Conservation (phyloP, 2,329 filamentous ascomycete species). For the Kalaharituber pfeilii region DNA sequence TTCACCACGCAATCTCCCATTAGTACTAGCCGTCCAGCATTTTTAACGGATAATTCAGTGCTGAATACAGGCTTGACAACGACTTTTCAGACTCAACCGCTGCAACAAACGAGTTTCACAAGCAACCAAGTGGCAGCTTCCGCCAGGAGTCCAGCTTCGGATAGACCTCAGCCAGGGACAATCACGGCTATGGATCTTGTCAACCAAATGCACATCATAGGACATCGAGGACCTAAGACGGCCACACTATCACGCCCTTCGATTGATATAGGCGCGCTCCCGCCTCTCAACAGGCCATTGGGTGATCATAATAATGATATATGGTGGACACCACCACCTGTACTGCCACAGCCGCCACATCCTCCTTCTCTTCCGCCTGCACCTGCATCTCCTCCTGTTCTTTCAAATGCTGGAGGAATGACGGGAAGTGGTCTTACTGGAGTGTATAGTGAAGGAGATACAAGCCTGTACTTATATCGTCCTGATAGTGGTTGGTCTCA, state of each 20-base stretch:
- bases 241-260: background rate
- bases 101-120: no score
- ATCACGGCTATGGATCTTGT: background rate
- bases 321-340: background rate
- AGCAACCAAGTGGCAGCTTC: no score
- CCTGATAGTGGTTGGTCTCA: constrained; percentile 1
- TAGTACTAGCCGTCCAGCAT: no score
- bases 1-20: no score
- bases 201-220: background rate
- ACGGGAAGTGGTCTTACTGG: background rate
- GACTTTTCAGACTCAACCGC: no score
- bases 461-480: background rate
- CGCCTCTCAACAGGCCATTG: background rate
- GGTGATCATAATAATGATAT: no score
- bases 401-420: background rate
- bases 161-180: no score
- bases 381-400: background rate
- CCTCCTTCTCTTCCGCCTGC: constrained; percentile 4
- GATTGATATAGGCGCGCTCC: no score
- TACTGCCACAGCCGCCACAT: constrained; percentile 3
- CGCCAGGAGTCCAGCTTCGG: no score
- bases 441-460: background rate
- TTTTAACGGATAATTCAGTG: no score
- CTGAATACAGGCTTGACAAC: no score
- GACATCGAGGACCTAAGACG: background rate